A percentile compares a stretch with the other conserved stretches of the same genome.
Conservation (phyloP, 2,329 filamentous ascomycete genomes). For the Ploettnerulaceae sp. region DNA sequence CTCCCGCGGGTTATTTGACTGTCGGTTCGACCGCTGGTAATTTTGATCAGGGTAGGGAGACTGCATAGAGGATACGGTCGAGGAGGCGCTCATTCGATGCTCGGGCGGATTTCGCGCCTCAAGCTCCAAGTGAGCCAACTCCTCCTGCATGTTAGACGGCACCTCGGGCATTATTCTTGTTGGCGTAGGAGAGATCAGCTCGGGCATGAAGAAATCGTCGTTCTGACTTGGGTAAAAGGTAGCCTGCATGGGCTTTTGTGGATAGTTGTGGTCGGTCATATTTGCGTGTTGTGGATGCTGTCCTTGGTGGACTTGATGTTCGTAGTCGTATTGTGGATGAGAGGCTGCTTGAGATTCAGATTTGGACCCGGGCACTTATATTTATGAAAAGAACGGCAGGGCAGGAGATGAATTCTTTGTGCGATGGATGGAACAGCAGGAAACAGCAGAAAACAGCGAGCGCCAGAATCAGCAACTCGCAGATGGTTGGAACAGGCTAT, state of each 20-base stretch:
- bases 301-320: neutral
- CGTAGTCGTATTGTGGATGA: neutral
- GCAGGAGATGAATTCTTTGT: neutral
- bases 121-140: constrained; percentile 84
- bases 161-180: constrained; percentile 87
- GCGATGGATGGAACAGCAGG: neutral
- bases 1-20: constrained; percentile 13
- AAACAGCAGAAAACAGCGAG: no score
- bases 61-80: constrained; percentile 22
- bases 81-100: constrained; percentile 27
- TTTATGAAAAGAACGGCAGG: neutral
- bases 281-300: constrained; percentile 14
- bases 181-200: constrained; percentile 64
- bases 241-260: constrained; percentile 40
- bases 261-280: constrained; percentile 11
- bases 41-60: constrained; percentile 18
- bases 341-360: neutral
- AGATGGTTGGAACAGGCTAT: neutral
- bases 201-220: constrained; percentile 64
- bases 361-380: neutral
- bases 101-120: constrained; percentile 53
- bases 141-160: constrained; percentile 93
- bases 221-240: constrained; percentile 64
- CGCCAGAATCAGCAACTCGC: neutral
- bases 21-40: constrained; percentile 13